Base-by-base conservation (phyloP, 139 green algal species). In the Chlamydomonas incerta region DNA sequence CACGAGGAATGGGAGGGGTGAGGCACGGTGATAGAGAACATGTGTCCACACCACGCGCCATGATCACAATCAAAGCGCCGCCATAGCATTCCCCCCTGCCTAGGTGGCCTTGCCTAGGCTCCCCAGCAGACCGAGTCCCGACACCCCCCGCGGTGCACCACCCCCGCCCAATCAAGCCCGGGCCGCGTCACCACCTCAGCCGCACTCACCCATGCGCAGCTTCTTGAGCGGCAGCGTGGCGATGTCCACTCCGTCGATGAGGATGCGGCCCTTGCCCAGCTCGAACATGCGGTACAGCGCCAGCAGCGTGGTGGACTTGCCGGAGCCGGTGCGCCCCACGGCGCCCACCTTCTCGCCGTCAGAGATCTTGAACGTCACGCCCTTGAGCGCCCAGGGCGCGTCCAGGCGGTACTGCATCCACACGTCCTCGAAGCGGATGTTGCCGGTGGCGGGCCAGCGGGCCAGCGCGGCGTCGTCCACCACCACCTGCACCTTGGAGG, bases 261-360 rank as follows among this genome's bases (percentile, higher is more conserved):
- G 79, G 75, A 96, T 92, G 52, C 47, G 85, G 21, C 93, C 94
- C 41, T 86, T 79, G 72, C 85, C 85, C 60, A 92, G 90, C 46
- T 92, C 93, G 35, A 96, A 92, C 81, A 97, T 90, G 67, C 94
- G 93, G 91, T 93, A 96, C 57, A 97, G 92, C 31, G 90, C 92
- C 84, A 96, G 86, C 87, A 97, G 92, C 58, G 96, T 89, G 29
- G 91, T 94, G 88, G 86, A 93, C 89, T 97, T 97, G 72, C 94
- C 95, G 37, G 82, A 90, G 55, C 94, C 95, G 20, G 93, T 97
- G 52, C 94, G 87, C 63, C 95, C 93, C 41, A 95, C 92, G 17
- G 96, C 90, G 82, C 85, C 85, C 37, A 90, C 88, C 71, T 92
- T 92, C 89, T 95, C 90, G n/a, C 90, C 91, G 31, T 88, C 77